Conservation (phyloP, 73 alveolate genomes). For the Tetrahymena borealis region DNA sequence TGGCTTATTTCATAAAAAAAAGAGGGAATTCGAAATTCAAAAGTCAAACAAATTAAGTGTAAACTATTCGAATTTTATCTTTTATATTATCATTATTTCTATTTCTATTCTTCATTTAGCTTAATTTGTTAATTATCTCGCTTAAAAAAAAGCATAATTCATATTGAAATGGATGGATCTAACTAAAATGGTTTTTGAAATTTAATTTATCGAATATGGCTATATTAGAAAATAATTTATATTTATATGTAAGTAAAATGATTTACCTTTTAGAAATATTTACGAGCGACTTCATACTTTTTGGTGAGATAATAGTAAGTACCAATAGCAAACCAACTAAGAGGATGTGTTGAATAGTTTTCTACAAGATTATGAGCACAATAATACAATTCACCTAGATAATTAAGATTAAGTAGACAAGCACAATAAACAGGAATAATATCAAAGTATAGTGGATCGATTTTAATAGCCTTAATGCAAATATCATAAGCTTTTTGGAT, state of each 20-base stretch:
- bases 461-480: constrained; percentile 72
- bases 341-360: constrained; percentile 83
- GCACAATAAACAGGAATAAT: constrained; percentile 91
- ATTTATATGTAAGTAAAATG: neutral
- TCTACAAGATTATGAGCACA: constrained; percentile 89
- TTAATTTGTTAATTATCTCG: too few species aligned
- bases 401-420: constrained; percentile 83
- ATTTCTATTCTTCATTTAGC: too few species aligned
- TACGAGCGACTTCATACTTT: constrained; percentile 91
- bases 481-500: constrained; percentile 83
- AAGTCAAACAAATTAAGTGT: too few species aligned
- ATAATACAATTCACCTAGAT: constrained; percentile 88
- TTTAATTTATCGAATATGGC: too few species aligned
- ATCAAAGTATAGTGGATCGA: constrained; percentile 80
- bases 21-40: too few species aligned
- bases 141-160: too few species aligned
- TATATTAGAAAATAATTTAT: too few species aligned
- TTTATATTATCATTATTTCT: too few species aligned
- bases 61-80: too few species aligned
- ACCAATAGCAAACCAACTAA: constrained; percentile 97
- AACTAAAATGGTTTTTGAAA: too few species aligned
- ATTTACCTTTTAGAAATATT: constrained; percentile 73
- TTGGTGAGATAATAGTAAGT: constrained; percentile 88
- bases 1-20: too few species aligned
- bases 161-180: too few species aligned